Conservation (phyloP, 2,329 filamentous ascomycete species). For the Camillea tinctor region DNA sequence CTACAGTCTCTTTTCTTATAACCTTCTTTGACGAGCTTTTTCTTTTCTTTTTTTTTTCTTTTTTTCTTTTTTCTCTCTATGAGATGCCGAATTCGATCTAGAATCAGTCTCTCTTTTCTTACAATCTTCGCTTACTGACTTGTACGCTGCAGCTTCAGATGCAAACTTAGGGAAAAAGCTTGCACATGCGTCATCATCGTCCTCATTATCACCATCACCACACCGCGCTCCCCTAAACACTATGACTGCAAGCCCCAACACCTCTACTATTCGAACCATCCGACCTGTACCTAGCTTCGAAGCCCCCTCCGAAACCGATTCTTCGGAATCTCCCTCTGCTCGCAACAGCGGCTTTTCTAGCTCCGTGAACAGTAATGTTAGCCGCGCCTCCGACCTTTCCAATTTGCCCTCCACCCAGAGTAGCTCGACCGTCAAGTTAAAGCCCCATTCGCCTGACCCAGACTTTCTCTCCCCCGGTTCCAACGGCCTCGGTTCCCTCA, state of each 20-base stretch:
- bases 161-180: slow-evolving; percentile 19
- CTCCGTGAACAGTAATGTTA: slow-evolving; percentile 54
- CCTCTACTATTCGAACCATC: slow-evolving; percentile 46
- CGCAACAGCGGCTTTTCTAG: slow-evolving; percentile 55
- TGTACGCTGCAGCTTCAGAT: slow-evolving; percentile 20
- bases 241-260: slow-evolving; percentile 31
- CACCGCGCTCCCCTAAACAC: background rate
- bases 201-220: no score
- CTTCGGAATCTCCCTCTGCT: slow-evolving; percentile 37
- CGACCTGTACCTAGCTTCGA: slow-evolving; percentile 58
- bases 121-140: slow-evolving; percentile 21
- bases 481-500: slow-evolving; percentile 19
- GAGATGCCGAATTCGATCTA: background rate
- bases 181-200: slow-evolving; percentile 17
- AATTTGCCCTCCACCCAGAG: slow-evolving; percentile 33
- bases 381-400: slow-evolving; percentile 44
- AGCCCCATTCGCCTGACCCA: slow-evolving; percentile 22
- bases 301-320: slow-evolving; percentile 40
- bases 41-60: slow-evolving; percentile 9
- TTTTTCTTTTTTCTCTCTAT: background rate
- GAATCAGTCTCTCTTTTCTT: slow-evolving; percentile 1
- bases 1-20: slow-evolving; percentile 9
- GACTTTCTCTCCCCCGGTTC: slow-evolving; percentile 12
- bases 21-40: slow-evolving; percentile 7
- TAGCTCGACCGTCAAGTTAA: slow-evolving; percentile 34